phyloP scores from a whole-genome alignment of 179 eudicot species.

The Monotropa hypopitys region DNA sequence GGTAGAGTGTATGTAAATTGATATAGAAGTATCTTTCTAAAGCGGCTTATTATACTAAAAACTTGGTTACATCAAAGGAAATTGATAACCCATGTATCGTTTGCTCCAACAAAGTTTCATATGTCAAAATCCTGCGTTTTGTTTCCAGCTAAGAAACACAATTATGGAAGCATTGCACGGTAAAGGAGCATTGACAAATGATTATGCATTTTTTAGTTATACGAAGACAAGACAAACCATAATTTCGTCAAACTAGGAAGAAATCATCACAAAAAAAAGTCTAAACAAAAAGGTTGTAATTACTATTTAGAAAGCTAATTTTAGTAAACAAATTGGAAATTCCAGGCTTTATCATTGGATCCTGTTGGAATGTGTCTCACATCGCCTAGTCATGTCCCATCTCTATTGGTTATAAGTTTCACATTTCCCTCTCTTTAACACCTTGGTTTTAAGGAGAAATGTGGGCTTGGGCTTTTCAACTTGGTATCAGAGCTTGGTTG shows the following conservation, averaged over 20 bases:
- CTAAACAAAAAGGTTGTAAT: neutral
- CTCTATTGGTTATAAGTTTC: too few relatives aligned
- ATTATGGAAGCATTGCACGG: neutral
- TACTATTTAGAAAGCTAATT: neutral
- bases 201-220: neutral
- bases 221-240: too few relatives aligned
- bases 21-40: neutral
- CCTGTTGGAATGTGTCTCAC: too few relatives aligned
- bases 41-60: neutral
- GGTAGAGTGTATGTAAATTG: slow-evolving; percentile 23
- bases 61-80: neutral
- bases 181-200: neutral
- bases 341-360: too few relatives aligned
- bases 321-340: neutral
- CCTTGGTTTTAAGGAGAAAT: too few relatives aligned
- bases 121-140: neutral
- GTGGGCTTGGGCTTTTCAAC: too few relatives aligned
- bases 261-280: neutral
- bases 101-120: neutral
- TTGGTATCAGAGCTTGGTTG: too few relatives aligned
- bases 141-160: neutral
- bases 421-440: too few relatives aligned
- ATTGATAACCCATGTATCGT: neutral
- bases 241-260: neutral
- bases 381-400: too few relatives aligned